A percentile compares a stretch with the other conserved stretches of the same genome.
phyloP scores from a whole-genome alignment of 164 flowering plant genomes.

The Vitis riparia region DNA sequence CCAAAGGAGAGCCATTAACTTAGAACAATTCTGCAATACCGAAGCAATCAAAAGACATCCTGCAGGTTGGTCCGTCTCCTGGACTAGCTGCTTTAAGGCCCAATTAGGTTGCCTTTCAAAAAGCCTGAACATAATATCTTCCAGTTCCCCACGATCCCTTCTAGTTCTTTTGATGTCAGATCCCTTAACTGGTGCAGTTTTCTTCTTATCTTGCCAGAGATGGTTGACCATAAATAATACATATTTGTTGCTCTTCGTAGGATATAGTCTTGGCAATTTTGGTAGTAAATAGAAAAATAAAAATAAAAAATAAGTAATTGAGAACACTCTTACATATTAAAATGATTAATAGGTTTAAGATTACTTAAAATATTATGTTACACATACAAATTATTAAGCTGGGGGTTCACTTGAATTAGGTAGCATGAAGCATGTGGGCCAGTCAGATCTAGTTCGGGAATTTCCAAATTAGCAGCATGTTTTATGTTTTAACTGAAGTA shows the following conservation, averaged over 20 bases:
- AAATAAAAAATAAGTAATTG: no score
- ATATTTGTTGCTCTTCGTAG: no score
- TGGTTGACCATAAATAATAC: no score
- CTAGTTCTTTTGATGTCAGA: conserved; percentile 70
- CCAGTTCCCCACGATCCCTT: conserved; percentile 75
- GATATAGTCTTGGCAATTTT: no score
- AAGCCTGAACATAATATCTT: conserved; percentile 77
- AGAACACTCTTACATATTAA: no score
- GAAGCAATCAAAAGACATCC: conserved; percentile 28
- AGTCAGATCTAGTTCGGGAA: no score
- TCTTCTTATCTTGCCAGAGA: conserved; percentile 55
- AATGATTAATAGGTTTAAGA: no score
- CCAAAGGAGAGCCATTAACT: background rate
- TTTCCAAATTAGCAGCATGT: background rate
- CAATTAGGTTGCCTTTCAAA: conserved; percentile 78
- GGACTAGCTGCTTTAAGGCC: conserved; percentile 74
- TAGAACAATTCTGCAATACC: background rate
- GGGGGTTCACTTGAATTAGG: no score
- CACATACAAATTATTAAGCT: no score
- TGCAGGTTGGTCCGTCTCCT: conserved; percentile 81
- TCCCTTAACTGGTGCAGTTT: conserved; percentile 48
- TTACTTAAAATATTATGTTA: no score
- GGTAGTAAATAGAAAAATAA: no score
- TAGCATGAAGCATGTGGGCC: no score
- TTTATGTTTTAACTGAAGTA: background rate